Evolutionary conservation across 2,329 filamentous ascomycete species (phyloP).

Genomic region (Aspergillus sp.): DNA sequence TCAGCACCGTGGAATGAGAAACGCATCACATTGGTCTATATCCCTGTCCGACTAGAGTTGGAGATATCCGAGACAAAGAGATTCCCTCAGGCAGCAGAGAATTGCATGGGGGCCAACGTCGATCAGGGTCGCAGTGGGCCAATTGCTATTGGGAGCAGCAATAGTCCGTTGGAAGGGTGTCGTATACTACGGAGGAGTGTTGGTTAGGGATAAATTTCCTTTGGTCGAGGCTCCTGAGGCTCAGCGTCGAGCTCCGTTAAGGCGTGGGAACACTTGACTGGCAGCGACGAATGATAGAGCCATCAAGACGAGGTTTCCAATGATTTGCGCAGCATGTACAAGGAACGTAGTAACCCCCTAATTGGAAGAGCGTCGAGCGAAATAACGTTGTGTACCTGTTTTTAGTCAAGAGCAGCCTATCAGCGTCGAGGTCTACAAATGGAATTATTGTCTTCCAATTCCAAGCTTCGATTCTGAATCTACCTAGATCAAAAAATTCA

Average conservation of each 20-base stretch:
- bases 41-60: background rate
- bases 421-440: background rate
- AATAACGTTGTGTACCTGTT: no score
- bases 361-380: background rate
- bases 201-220: background rate
- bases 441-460: background rate
- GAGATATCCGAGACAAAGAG: background rate
- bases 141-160: background rate
- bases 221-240: background rate
- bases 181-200: background rate
- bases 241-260: background rate
- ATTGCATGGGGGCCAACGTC: background rate
- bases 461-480: background rate
- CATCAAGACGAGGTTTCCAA: background rate
- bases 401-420: background rate
- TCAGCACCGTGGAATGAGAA: background rate
- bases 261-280: background rate
- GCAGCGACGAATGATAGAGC: background rate
- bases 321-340: background rate
- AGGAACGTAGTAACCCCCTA: background rate
- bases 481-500: background rate
- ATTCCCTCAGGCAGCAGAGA: background rate
- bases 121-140: background rate
- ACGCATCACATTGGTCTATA: background rate
- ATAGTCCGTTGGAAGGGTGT: background rate